Evolutionary conservation across 2,329 filamentous ascomycete species (phyloP).

Genomic region (Xylariomycetidae sp.): DNA sequence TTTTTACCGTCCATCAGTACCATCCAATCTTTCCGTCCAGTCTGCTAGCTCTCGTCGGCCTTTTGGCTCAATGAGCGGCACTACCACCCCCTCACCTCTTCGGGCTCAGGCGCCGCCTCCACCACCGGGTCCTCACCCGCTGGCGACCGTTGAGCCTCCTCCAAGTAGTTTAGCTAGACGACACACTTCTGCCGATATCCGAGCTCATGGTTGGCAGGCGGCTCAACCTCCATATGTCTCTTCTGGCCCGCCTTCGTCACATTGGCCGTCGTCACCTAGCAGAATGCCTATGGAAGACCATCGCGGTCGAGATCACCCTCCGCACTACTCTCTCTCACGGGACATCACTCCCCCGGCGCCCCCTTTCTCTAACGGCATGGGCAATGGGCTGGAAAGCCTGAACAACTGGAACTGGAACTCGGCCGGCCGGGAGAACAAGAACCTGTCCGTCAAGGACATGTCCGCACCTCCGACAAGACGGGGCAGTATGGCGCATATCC

Average conservation of each 20-base stretch:
- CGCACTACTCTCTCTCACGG: conserved; percentile 49
- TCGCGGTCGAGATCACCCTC: conserved; percentile 49
- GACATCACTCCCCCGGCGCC: conserved; percentile 49
- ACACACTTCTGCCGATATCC: conserved; percentile 94
- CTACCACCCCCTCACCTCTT: conserved; percentile 61
- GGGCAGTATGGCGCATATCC: conserved; percentile 57
- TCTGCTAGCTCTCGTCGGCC: conserved; percentile 60
- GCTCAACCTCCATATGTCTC: conserved; percentile 53
- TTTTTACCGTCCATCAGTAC: conserved; percentile 70
- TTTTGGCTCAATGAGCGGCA: conserved; percentile 77
- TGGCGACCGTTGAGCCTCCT: conserved; percentile 55
- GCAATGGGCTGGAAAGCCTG: conserved; percentile 43
- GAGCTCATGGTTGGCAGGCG: conserved; percentile 73
- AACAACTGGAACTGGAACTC: conserved; percentile 50
- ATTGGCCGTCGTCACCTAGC: conserved; percentile 51
- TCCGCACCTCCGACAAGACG: conserved; percentile 51
- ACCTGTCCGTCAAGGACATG: conserved; percentile 45
- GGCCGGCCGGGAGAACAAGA: conserved; percentile 44
- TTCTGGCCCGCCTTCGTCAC: conserved; percentile 47
- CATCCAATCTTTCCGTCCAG: conserved; percentile 67
- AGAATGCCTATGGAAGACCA: conserved; percentile 46
- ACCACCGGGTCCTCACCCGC: conserved; percentile 54
- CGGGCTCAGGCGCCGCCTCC: conserved; percentile 60
- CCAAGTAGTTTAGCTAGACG: conserved; percentile 69
- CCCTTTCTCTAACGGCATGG: conserved; percentile 44